Base-by-base conservation (phyloP, 2,329 filamentous ascomycete species). In the Aureobasidium sp. region DNA sequence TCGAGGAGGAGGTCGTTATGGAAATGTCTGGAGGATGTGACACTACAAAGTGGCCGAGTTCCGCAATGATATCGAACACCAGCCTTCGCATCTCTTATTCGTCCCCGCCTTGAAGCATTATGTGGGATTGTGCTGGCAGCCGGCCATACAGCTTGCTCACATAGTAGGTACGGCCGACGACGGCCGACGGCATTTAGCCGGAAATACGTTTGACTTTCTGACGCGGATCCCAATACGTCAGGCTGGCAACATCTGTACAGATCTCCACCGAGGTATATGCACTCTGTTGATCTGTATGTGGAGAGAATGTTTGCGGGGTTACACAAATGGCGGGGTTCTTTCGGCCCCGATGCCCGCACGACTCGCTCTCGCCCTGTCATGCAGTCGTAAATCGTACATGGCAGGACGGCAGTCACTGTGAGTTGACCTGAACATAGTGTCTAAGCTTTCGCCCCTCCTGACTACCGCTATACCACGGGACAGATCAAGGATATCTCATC, bases 301-400 rank as follows among this genome's bases (percentile, higher is more conserved):
- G 51, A 55, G 39, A 44, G 37, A 16, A 55, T 36, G 27, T 44
- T 42, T 55, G 51, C 51, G 51, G 51, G 51, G 51, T 54, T 32
- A 25, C 21, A 21, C 21, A 21, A 21, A 32, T n/a, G 9, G 29
- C 10, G 14, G 34, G 51, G 51, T 25, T 13, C 21, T 55, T 32
- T 7, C 16, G 39, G 39, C 51, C 29, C 39, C 39, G 29, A 27
- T 44, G 39, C 37, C 39, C 29, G 51, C 16, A 44, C n/a, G 51
- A 55, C 2, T 55, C 51, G 51, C 3, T 21, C 27, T 16, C 44
- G 34, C 39, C 39, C 6, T 55, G 51, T 55, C 51, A 44, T 55
- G 39, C 39, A 55, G 51, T 16, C 9, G 8, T 55, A n/a, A 3
- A 32, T 44, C 3, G 39, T 6, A 42, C 3, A 41, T 34, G 27